Evolutionary conservation across 75 land plant genomes (phyloP), one percentile per base, ranked within the genome.

Genomic region (Azolla pinnata): DNA sequence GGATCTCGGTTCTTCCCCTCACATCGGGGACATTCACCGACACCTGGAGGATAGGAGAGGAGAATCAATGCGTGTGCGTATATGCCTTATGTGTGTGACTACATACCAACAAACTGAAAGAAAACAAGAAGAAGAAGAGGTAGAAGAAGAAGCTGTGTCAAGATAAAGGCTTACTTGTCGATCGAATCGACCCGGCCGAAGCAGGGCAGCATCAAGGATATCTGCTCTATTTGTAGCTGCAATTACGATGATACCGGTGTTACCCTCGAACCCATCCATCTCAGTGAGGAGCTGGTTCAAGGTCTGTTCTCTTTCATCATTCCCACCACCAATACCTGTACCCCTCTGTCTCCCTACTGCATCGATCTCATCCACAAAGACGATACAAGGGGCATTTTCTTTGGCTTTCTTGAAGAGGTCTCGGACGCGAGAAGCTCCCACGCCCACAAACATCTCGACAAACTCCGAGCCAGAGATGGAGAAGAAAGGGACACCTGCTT

Each of bases 321-420:
- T 90, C 5, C 97, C 97, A 46, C 97, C 97, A 47, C 97, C 97
- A 51, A 91, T 91, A 27, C 97, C 97, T 44, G 97, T 84, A 14
- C 95, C 97, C 77, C 97, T 84, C 59, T 87, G 96, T 48, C 97
- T 75, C 34, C 97, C 97, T 26, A 91, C 97, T 59, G 97, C 97
- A 85, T 92, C 97, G 52, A 92, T 92, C 67, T 92, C 97, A 76
- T 92, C 97, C 31, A 92, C 97, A 69, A 92, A 92, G 25, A 92
- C 97, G 69, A 92, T 92, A 62, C 97, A 92, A n/a, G 97, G 97
- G 19, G 97, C 97, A 76, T 92, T 92, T 66, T 92, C 97, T 57
- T 92, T 92, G 27, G 97, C 97, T 57, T 92, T 92, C 73, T 92
- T 92, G 75, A 92, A 92, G 60, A 92, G 84, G 68, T 92, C 97